A percentile compares a stretch with the other conserved stretches of the same genome.
Evolutionary conservation across 1,139 yeast genomes (phyloP).

Genomic region (Yamadazyma oceani): DNA sequence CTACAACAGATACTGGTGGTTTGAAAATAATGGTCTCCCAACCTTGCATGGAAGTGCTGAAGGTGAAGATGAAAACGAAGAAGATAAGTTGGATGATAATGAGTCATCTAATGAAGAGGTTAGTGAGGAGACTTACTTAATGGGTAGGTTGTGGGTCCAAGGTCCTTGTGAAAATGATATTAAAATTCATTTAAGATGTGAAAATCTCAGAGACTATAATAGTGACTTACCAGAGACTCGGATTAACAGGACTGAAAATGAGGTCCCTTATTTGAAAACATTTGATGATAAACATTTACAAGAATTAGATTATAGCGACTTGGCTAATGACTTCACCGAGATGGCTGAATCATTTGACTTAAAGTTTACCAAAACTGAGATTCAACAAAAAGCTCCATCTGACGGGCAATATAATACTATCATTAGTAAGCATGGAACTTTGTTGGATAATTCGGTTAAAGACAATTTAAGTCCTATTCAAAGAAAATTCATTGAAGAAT

Average conservation of each 20-base stretch:
- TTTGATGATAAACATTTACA: slow-evolving; percentile 12
- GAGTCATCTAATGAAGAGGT: slow-evolving; percentile 42
- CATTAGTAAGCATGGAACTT: slow-evolving; percentile 47
- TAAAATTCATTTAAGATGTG: slow-evolving; percentile 20
- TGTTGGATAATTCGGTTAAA: slow-evolving; percentile 22
- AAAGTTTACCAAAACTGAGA: slow-evolving; percentile 18
- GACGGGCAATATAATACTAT: slow-evolving; percentile 13
- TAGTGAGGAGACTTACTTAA: slow-evolving; percentile 62
- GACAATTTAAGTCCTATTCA: slow-evolving; percentile 45
- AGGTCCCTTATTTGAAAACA: slow-evolving; percentile 1
- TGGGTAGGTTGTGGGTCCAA: slow-evolving; percentile 92
- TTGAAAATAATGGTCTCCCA: slow-evolving; percentile 82
- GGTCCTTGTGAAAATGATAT: slow-evolving; percentile 80
- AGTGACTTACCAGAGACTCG: slow-evolving; percentile 5
- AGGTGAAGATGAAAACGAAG: slow-evolving; percentile 39
- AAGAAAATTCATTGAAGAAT: slow-evolving; percentile 69
- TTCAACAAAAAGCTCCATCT: slow-evolving; percentile 15
- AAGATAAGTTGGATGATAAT: slow-evolving; percentile 31
- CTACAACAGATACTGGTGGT: slow-evolving; percentile 94
- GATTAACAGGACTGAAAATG: slow-evolving; percentile 2
- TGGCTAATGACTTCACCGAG: slow-evolving; percentile 21
- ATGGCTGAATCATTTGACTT: slow-evolving; percentile 22
- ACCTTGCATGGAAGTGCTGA: slow-evolving; percentile 46
- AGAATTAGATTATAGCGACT: slow-evolving; percentile 18
- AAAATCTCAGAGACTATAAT: slow-evolving; percentile 5